These are phyloP conservation scores for Aspergillus sp. DNA, from an alignment of 2,329 filamentous ascomycete species.

Conservation along the genomic window DNA sequence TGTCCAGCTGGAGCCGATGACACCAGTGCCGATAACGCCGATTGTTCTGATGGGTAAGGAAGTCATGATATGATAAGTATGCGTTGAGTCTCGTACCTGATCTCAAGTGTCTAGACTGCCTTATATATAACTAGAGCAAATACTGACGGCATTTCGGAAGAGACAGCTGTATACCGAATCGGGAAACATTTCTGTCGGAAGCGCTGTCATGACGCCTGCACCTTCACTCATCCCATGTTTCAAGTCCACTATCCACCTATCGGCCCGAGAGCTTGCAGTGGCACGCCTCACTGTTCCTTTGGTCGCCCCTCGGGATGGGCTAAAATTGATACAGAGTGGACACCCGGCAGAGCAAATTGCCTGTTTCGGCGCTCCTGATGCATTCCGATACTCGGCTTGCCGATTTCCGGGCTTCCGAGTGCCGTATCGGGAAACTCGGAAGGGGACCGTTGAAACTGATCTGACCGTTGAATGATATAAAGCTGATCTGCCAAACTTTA, in stretches of 20 bases:
- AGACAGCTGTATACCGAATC: neutral
- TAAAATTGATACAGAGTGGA: neutral
- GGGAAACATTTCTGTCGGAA: neutral
- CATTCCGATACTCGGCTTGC: neutral
- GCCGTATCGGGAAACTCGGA: neutral
- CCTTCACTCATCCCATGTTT: neutral
- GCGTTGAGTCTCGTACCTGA: neutral
- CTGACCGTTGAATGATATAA: neutral
- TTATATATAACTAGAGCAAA: neutral
- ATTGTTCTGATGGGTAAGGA: neutral
- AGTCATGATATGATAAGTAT: neutral
- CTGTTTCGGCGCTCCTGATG: neutral
- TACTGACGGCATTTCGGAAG: neutral
- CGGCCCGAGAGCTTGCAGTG: neutral
- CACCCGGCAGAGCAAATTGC: neutral
- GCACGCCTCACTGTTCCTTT: neutral
- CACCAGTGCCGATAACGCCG: neutral
- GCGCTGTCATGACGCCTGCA: neutral
- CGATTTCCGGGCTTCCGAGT: neutral
- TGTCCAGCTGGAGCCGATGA: conserved; percentile 1
- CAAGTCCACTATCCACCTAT: neutral
- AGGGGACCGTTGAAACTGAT: neutral
- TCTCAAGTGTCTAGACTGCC: neutral
- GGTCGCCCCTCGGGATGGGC: neutral
- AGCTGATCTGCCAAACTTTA: neutral